A percentile compares a stretch with the other conserved stretches of the same genome.
Evolutionary conservation across 2,329 filamentous ascomycete species (phyloP).

Genomic region (Fusarium clavum): DNA sequence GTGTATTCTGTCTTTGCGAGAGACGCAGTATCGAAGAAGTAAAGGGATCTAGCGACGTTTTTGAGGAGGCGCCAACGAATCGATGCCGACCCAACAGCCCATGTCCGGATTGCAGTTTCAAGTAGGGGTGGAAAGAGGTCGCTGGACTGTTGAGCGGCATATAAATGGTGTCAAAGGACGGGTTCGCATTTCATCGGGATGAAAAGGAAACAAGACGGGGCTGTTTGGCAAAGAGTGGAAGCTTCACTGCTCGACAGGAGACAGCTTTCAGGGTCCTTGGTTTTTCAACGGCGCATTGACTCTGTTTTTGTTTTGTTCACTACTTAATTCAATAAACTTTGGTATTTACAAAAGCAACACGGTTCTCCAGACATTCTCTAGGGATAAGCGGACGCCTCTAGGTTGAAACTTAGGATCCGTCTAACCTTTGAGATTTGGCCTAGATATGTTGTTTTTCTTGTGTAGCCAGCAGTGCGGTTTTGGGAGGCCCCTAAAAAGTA

Average conservation of each 20-base stretch:
- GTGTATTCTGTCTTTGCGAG: constrained; percentile 22
- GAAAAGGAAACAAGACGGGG: constrained; percentile 41
- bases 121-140: constrained; percentile 13
- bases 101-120: constrained; percentile 12
- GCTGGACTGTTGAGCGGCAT: constrained; percentile 42
- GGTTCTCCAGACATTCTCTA: background rate
- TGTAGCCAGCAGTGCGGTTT: background rate
- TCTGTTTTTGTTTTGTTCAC: constrained; percentile 39
- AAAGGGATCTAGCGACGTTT: background rate
- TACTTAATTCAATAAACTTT: constrained; percentile 33
- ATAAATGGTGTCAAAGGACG: constrained; percentile 49
- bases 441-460: background rate
- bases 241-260: constrained; percentile 28
- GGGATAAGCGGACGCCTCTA: background rate
- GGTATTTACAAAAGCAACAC: constrained; percentile 3
- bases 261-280: constrained; percentile 38
- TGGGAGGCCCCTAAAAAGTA: too few species aligned
- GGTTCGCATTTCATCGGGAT: constrained; percentile 48
- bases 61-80: constrained; percentile 14
- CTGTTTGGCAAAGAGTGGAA: constrained; percentile 39
- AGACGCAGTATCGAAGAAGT: constrained; percentile 4
- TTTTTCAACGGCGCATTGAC: constrained; percentile 45
- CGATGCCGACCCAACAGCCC: constrained; percentile 1
- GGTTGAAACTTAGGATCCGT: background rate
- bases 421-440: background rate